Evolutionary conservation across 805 yeast genomes (phyloP), one percentile per base, ranked within the genome.

Genomic region (Danielia reshetovae): DNA sequence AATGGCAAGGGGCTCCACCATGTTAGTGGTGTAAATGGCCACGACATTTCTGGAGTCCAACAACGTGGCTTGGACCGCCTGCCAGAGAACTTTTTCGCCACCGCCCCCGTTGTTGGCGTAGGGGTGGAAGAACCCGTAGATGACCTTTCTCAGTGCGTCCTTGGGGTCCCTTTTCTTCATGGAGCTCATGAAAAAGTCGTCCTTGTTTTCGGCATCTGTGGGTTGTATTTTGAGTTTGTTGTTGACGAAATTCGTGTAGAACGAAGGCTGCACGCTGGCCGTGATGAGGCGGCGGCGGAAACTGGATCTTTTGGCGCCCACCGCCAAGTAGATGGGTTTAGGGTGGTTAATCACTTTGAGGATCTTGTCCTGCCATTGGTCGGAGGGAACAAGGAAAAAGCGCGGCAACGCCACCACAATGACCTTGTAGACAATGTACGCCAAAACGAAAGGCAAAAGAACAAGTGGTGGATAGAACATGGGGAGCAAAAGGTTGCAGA

Each of bases 31-130:
- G 55, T 93, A 93, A 7, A 93, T 66, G 2, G 76, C 79, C 2
- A 74, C 84, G 6, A 85, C 61, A 47, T 79, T 77, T 18, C 59
- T 51, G 5, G 62, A 60, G 41, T 71, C 67, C 7, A 57, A 45
- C 39, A 89, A 63, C 0, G 95, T 84, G 21, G 81, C 71, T 46
- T 75, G 72, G 5, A 90, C 85, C 0, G 96, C 96, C 36, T 85
- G 88, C 98, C 98, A 93, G 26, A 93, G 65, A 0, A 93, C 98
- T 37, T 90, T 76, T 55, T 93, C 99, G 16, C 99, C 99, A 19
- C 99, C 99, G 13, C 99, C 99, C 29, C 95, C 96, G 25, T 96
- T 94, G 55, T 85, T 85, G 44, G 96, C 88, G 49, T 81, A 85
- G 0, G 98, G 98, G 60, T 93, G 99, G 65, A 93, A 88, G 52